Evolutionary conservation across 1,284 basidiomycete genomes (phyloP).

Genomic region (Ganoderma resinaceum): DNA sequence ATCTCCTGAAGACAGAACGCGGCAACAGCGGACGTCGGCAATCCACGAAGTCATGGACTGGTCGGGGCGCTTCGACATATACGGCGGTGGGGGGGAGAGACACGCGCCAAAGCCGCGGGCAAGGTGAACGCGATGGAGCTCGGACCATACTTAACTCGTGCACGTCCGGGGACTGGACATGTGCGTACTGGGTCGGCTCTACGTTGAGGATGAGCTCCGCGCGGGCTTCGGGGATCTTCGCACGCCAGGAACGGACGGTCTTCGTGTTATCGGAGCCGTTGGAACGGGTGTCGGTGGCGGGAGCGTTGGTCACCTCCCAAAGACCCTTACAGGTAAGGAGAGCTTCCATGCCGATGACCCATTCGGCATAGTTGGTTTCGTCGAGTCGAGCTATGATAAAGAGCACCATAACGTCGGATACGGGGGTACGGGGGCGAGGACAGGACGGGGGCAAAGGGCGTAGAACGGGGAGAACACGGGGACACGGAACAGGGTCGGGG

Average conservation of each 20-base stretch:
- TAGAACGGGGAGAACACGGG: no score
- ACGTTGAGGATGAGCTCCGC: constrained; percentile 42
- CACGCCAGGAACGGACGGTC: constrained; percentile 17
- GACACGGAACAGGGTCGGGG: background rate
- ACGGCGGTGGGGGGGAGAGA: constrained; percentile 13
- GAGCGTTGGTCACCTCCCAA: constrained; percentile 20
- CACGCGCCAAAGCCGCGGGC: constrained; percentile 41
- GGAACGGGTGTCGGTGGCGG: constrained; percentile 6
- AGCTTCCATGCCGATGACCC: constrained; percentile 43
- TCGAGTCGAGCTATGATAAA: background rate
- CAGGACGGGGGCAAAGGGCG: no score
- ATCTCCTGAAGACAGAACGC: constrained; percentile 32
- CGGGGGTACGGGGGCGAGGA: background rate
- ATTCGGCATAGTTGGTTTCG: constrained; percentile 41
- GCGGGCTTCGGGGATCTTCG: constrained; percentile 38
- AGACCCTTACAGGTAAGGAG: constrained; percentile 37
- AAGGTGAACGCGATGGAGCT: constrained; percentile 39
- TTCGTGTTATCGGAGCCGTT: constrained; percentile 18
- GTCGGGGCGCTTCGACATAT: no score
- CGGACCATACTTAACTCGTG: constrained; percentile 40
- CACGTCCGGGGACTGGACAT: constrained; percentile 37
- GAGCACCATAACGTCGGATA: background rate
- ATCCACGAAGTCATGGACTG: no score
- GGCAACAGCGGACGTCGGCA: constrained; percentile 32
- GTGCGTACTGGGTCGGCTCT: constrained; percentile 41